phyloP scores from a whole-genome alignment of 345 rosid species.

The Rhizophora apiculata region DNA sequence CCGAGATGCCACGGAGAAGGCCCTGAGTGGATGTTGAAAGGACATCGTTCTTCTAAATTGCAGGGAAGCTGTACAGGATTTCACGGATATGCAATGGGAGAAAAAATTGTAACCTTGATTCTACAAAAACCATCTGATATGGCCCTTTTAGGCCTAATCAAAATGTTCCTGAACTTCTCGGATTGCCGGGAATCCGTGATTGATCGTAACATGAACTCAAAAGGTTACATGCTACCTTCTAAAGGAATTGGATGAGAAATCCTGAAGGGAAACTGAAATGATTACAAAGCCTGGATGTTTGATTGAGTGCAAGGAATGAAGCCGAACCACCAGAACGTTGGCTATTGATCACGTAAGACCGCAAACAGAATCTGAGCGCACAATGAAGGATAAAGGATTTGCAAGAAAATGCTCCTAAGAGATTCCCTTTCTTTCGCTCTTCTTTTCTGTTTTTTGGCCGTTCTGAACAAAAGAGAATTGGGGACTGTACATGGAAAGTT shows the following conservation, averaged over 20 bases:
- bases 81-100: not conserved
- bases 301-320: not conserved
- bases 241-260: not conserved
- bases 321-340: not conserved
- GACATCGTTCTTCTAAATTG: not conserved
- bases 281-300: no score
- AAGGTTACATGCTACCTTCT: not conserved
- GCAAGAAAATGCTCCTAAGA: conserved; percentile 1
- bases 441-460: not conserved
- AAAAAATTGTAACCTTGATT: not conserved
- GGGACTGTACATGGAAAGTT: not conserved
- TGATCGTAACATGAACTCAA: not conserved
- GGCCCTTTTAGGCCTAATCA: not conserved
- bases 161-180: not conserved
- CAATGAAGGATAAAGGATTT: not conserved
- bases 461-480: conserved; percentile 5
- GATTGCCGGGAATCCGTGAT: not conserved
- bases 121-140: not conserved
- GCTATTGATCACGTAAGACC: not conserved
- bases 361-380: conserved; percentile 2
- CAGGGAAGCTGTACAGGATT: no score
- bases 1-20: conserved; percentile 12
- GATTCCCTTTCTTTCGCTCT: not conserved
- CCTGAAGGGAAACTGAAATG: not conserved
- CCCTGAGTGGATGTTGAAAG: conserved; percentile 14